phyloP scores from a whole-genome alignment of 371 early-diverging fungal genomes.

The Capillidium rhysosporum region DNA sequence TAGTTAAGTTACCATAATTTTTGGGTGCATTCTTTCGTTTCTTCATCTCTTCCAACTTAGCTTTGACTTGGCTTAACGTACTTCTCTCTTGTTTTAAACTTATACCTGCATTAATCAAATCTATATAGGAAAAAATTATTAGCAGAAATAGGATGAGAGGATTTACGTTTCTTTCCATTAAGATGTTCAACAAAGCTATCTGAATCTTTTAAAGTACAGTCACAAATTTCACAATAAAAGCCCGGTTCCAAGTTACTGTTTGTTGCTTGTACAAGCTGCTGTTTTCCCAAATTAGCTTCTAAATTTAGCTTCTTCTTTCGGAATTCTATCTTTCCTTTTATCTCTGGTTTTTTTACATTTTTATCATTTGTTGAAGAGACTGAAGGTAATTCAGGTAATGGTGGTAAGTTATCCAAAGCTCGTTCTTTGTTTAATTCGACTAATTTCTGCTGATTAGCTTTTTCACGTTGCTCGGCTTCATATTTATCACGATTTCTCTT shows the following conservation, averaged over 20 bases:
- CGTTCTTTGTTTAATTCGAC: constrained; percentile 4
- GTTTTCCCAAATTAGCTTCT: constrained; percentile 55
- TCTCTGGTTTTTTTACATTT: constrained; percentile 6
- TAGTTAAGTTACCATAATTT: constrained; percentile 17
- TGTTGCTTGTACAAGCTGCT: constrained; percentile 47
- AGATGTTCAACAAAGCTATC: constrained; percentile 73
- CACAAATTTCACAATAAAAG: constrained; percentile 76
- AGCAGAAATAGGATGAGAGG: neutral
- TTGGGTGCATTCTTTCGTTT: constrained; percentile 20
- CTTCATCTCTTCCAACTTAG: constrained; percentile 18
- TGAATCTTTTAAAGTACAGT: constrained; percentile 70
- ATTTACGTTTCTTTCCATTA: constrained; percentile 68
- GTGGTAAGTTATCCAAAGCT: neutral
- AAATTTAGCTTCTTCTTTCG: constrained; percentile 32
- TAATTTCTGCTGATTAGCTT: constrained; percentile 18
- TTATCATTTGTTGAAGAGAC: neutral
- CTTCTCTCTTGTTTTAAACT: constrained; percentile 57
- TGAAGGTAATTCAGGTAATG: neutral
- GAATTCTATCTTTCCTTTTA: constrained; percentile 13
- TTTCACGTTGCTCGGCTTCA: constrained; percentile 13
- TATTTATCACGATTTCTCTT: constrained; percentile 22
- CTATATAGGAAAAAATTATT: constrained; percentile 9
- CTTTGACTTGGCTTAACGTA: constrained; percentile 17
- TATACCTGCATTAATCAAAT: constrained; percentile 46
- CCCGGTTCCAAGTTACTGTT: constrained; percentile 58